Percentiles rank a stretch among this genome's conserved stretches.
These are phyloP conservation scores for Apophysomyces sp. DNA, from an alignment of 371 early-diverging fungal genomes.

Conservation along the genomic window DNA sequence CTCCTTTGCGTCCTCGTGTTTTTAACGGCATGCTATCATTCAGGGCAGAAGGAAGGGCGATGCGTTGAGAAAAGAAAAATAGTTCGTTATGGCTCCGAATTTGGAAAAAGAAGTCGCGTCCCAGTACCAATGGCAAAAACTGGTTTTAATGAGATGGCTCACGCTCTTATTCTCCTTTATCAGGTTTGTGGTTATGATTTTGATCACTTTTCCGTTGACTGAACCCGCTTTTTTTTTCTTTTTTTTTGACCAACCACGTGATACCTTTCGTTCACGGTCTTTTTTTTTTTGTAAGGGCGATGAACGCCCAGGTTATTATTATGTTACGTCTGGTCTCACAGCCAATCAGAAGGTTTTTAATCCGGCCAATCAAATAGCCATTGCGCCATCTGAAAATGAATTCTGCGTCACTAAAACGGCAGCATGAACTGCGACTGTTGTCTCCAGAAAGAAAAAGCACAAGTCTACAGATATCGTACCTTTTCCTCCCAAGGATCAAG, in stretches of 20 bases:
- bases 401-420: too few species aligned
- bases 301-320: too few species aligned
- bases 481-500: too few species aligned
- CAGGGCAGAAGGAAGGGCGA: neutral
- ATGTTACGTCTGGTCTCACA: too few species aligned
- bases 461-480: too few species aligned
- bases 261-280: neutral
- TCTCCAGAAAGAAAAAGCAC: too few species aligned
- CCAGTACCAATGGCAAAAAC: neutral
- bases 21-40: conserved; percentile 14
- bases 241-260: too few species aligned
- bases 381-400: too few species aligned
- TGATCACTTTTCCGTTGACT: neutral
- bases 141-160: neutral
- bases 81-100: neutral
- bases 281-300: conserved; percentile 6
- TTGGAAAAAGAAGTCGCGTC: conserved; percentile 1
- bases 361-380: too few species aligned
- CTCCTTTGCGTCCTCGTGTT: conserved; percentile 14
- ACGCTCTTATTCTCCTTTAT: conserved; percentile 3
- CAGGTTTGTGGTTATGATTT: conserved; percentile 3
- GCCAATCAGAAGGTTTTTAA: too few species aligned
- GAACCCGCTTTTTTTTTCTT: neutral
- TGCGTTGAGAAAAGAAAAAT: neutral
- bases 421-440: too few species aligned